Conservation (phyloP, 306 rosid species). For the barrel medic (Medicago truncatula) region MtrunA17r5.0-ANR NC_053044.1:42058001-42058500, state of each 20-base stretch:
- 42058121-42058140: neutral
- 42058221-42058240: neutral
- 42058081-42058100: too few relatives aligned
- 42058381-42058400: too few relatives aligned
- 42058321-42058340: too few relatives aligned
- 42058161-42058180: too few relatives aligned
- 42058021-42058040: neutral
- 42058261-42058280: neutral
- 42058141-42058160: neutral
- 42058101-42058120: neutral
- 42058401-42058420: too few relatives aligned
- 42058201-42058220: neutral
- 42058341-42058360: too few relatives aligned
- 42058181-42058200: neutral
- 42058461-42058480: too few relatives aligned
- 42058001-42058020: neutral
- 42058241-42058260: neutral
- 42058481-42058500: constrained; percentile 18
- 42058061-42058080: too few relatives aligned
- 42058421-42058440: neutral
- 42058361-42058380: too few relatives aligned
- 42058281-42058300: neutral
- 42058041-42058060: too few relatives aligned
- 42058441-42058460: too few relatives aligned
- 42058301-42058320: too few relatives aligned